phyloP scores from a whole-genome alignment of 345 rosid genomes.

The Angophora floribunda region DNA sequence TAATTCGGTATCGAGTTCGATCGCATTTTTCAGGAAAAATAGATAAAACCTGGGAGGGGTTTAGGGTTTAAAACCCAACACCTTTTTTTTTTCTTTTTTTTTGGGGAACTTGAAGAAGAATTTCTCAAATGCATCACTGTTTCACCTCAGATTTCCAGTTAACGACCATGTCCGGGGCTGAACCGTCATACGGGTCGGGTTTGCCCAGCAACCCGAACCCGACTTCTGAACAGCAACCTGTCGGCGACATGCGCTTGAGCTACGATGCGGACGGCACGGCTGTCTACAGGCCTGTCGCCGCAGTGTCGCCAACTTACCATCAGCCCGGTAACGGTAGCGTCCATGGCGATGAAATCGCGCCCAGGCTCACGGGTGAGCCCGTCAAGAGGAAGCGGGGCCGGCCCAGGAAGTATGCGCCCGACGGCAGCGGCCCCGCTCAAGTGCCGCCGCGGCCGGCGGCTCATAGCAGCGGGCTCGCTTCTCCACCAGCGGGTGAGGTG shows the following conservation, averaged over 20 bases:
- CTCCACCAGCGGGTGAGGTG: not conserved
- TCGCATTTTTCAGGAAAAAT: not conserved
- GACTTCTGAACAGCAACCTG: not conserved
- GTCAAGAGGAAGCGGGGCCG: constrained; percentile 60
- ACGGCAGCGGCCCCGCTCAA: constrained; percentile 24
- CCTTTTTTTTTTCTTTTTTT: not conserved
- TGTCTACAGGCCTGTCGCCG: constrained; percentile 1
- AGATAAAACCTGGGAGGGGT: not conserved
- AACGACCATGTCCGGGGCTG: not conserved
- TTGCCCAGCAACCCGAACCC: not conserved
- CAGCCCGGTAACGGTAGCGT: not conserved
- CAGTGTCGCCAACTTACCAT: not conserved
- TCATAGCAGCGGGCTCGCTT: not conserved
- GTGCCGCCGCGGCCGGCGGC: not conserved
- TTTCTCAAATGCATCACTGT: not conserved
- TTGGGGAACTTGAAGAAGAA: not conserved
- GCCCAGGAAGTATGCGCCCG: constrained; percentile 67
- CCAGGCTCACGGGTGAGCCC: constrained; percentile 7
- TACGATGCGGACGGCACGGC: constrained; percentile 3
- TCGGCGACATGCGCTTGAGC: constrained; percentile 2
- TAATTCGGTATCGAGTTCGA: not conserved
- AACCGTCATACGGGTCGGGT: not conserved
- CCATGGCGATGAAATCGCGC: not conserved
- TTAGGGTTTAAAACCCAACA: not conserved
- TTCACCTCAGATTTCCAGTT: not conserved